phyloP scores from a whole-genome alignment of 257 asterid species.

The Cynanchum wilfordii region DNA sequence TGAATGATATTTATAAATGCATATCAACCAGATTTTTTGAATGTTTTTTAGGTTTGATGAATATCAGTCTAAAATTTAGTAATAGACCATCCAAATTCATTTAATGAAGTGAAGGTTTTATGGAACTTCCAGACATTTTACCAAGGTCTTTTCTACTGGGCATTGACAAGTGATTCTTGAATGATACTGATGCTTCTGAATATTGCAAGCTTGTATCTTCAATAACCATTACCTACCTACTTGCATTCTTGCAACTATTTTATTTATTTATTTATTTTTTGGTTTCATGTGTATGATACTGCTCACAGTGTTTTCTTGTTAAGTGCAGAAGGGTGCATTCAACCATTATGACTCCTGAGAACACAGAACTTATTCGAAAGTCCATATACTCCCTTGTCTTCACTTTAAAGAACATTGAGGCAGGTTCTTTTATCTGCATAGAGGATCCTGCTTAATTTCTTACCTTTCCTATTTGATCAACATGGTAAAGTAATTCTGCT shows the following conservation, averaged over 20 bases:
- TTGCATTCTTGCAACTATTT: background rate
- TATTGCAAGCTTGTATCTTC: background rate
- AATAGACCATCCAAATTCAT: too few species aligned
- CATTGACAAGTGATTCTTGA: background rate
- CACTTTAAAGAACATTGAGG: constrained; percentile 93
- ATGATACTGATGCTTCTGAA: background rate
- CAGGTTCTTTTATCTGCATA: constrained; percentile 20
- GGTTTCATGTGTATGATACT: background rate
- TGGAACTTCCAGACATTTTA: too few species aligned
- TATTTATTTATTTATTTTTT: background rate
- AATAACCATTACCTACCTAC: background rate
- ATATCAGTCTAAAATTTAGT: too few species aligned
- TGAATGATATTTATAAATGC: too few species aligned
- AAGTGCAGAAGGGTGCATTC: constrained; percentile 71
- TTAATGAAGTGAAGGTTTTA: too few species aligned
- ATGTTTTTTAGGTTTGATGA: too few species aligned
- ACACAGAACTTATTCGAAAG: constrained; percentile 79
- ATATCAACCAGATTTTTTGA: too few species aligned
- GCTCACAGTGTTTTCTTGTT: background rate
- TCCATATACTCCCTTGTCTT: constrained; percentile 76
- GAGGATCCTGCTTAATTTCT: constrained; percentile 1
- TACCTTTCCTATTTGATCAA: constrained; percentile 1
- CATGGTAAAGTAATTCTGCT: background rate
- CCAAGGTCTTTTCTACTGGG: background rate
- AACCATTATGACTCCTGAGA: constrained; percentile 82